Evolutionary conservation across 164 flowering plant genomes (phyloP), one percentile per base, ranked within the genome.

Genomic region (Liquidambar formosana): DNA sequence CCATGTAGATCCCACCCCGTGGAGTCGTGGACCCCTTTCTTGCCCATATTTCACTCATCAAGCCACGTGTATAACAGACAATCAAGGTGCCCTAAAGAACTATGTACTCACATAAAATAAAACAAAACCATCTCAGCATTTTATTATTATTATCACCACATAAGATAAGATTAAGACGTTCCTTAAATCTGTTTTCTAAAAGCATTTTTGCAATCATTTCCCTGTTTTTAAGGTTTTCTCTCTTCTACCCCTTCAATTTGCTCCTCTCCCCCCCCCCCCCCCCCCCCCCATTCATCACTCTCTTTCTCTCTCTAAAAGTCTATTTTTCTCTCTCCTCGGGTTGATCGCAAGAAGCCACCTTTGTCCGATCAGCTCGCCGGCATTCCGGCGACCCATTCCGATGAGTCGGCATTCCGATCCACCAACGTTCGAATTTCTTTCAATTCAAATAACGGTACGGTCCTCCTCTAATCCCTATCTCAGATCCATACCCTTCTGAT

Each of bases 351-450:
- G 71, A 25, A 59, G 8, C 19, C 25, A 13, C 59, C 15, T 46
- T 69, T 48, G 59, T 25, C 68, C 51, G 68, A 61, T 69, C 58
- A 22, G 33, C 22, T 58, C 64, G 23, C 64, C 79, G 67, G 59
- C 58, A 33, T 71, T 66, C 74, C 71, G 76, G 73, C 66, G 70
- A 53, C 68, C 41, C 18, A 58, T 52, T 44, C 66, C 5, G 45
- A 74, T 73, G 75, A 63, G 25, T 68, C 43, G 0, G 46, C 46
- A 21, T 45, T 46, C 45, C 57, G 61, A 54, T 46, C 61, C 26
- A 13, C 54, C 56, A 41, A 44, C 66, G 73, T 43, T 60, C 10
- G 33, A 22, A 26, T 26, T 49, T 48, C 26, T n/a, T 58, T 59
- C 61, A 15, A 16, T 52, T 45, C 75, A 44, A 21, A 8, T 13